These are phyloP conservation scores for Trichocladium antarcticum DNA, from an alignment of 495 filamentous ascomycete genomes.

Conservation along the genomic window DNA sequence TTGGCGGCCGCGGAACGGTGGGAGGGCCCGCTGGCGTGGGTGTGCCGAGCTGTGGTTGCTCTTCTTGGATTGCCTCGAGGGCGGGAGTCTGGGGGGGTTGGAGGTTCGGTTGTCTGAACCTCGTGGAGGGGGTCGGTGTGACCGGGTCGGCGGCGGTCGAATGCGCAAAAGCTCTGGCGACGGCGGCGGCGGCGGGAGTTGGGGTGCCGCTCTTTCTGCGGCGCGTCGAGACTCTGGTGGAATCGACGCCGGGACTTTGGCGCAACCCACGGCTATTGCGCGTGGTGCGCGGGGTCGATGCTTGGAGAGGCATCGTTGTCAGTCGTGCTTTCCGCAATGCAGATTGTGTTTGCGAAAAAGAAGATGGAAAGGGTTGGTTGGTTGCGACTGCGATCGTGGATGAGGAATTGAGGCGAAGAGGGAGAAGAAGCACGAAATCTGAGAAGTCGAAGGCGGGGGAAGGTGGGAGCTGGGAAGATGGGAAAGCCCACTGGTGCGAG, in stretches of 20 bases:
- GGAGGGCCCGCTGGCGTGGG: not conserved
- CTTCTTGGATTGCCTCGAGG: not conserved
- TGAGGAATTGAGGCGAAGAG: not conserved
- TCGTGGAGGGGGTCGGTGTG: not conserved
- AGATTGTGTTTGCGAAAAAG: not conserved
- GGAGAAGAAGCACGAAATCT: not conserved
- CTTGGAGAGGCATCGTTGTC: conserved; percentile 14
- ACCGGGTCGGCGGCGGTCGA: not conserved
- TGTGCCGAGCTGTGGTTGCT: not conserved
- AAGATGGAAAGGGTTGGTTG: not conserved
- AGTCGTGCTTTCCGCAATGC: conserved; percentile 3
- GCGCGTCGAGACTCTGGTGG: not conserved
- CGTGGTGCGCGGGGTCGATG: conserved; percentile 18
- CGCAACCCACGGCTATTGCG: conserved; percentile 21
- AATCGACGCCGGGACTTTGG: conserved; percentile 2
- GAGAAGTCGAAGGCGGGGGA: not conserved
- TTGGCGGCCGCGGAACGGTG: not conserved
- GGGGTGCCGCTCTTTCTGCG: not conserved
- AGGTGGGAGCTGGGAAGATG: not conserved
- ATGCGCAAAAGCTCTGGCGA: not conserved
- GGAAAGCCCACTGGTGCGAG: not conserved
- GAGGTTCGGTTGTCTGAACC: not conserved
- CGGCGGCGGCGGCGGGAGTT: not conserved
- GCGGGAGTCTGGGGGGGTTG: not conserved
- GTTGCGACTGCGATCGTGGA: not conserved